Percentiles rank a stretch among this genome's conserved stretches.
phyloP scores from a whole-genome alignment of 2,329 filamentous ascomycete genomes.

The Alternaria dauci region DNA sequence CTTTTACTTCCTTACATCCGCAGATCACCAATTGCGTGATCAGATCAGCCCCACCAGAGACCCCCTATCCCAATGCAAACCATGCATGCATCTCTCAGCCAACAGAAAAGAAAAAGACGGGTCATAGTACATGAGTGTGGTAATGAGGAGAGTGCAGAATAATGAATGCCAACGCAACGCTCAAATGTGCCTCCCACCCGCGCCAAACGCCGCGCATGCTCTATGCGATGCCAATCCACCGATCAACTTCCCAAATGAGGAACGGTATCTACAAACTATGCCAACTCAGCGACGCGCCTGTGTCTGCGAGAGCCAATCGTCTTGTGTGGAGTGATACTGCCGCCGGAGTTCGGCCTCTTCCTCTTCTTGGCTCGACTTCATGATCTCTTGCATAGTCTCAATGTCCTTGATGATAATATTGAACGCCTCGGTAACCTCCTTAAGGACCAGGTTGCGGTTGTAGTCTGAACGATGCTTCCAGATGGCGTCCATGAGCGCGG shows the following conservation, averaged over 20 bases:
- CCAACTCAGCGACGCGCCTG: conserved; percentile 8
- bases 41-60: neutral
- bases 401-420: conserved; percentile 78
- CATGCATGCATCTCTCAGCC: neutral
- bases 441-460: conserved; percentile 79
- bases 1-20: neutral
- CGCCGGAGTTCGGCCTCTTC: conserved; percentile 19
- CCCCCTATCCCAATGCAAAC: neutral
- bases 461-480: conserved; percentile 83
- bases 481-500: conserved; percentile 86
- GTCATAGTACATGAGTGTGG: conserved; percentile 12
- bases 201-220: conserved; percentile 8
- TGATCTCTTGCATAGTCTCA: conserved; percentile 59
- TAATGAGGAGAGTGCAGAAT: neutral
- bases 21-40: neutral
- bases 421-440: conserved; percentile 72
- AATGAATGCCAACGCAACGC: neutral
- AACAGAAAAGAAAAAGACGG: neutral
- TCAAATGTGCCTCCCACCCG: neutral
- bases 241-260: neutral
- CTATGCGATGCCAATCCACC: neutral
- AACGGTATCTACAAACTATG: neutral
- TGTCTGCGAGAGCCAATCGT: conserved; percentile 17
- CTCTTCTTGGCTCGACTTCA: conserved; percentile 52
- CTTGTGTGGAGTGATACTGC: conserved; percentile 13